Percentiles rank a stretch among this genome's conserved stretches.
phyloP scores from a whole-genome alignment of 148 eudicot species.

The Cornus controversa region DNA sequence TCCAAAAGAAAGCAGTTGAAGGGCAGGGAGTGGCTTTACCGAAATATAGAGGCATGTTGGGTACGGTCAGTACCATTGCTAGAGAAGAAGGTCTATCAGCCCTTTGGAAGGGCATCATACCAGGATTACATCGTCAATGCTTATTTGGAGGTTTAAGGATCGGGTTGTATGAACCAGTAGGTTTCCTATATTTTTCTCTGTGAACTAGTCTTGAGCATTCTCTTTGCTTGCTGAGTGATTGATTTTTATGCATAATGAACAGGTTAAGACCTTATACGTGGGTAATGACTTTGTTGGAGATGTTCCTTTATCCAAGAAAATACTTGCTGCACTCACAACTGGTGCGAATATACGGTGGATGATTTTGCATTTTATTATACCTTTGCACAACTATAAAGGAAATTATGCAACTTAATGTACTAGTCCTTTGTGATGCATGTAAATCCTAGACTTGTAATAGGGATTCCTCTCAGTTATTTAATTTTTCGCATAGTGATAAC shows the following conservation, averaged over 20 bases:
- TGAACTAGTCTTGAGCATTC: neutral
- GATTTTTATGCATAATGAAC: constrained; percentile 16
- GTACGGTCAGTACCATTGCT: constrained; percentile 89
- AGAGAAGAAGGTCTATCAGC: constrained; percentile 85
- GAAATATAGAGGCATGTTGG: constrained; percentile 84
- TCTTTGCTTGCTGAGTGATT: neutral
- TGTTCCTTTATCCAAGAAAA: constrained; percentile 81
- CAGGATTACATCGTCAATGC: constrained; percentile 96
- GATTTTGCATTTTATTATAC: neutral
- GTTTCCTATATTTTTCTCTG: constrained; percentile 25
- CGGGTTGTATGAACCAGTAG: constrained; percentile 92
- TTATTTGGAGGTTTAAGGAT: constrained; percentile 91
- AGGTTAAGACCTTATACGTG: constrained; percentile 81
- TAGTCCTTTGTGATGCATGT: neutral
- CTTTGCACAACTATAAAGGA: neutral
- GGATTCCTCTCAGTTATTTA: neutral
- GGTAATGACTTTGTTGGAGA: constrained; percentile 92
- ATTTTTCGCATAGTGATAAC: constrained; percentile 2
- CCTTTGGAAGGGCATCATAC: constrained; percentile 97
- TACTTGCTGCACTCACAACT: constrained; percentile 92
- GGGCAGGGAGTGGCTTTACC: constrained; percentile 68
- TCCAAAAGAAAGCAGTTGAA: constrained; percentile 74
- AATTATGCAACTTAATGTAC: neutral
- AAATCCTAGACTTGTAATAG: neutral
- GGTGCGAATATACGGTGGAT: constrained; percentile 41